Conservation (phyloP, 768 basidiomycete species). For the Suillus clintonianus region DNA sequence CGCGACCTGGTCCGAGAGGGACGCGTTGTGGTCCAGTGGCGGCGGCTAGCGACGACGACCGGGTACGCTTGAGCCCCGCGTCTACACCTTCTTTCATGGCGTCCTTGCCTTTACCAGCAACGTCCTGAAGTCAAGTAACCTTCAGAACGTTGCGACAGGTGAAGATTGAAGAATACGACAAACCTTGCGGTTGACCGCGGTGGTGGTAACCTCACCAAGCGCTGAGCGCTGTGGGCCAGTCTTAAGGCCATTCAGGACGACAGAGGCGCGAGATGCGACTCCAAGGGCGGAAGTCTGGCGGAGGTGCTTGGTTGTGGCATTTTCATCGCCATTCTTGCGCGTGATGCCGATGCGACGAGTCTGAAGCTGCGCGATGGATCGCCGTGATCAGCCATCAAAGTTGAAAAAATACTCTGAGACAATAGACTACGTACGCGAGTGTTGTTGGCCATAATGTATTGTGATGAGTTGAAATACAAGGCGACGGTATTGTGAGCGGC, state of each 20-base stretch:
- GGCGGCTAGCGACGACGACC: slow-evolving; percentile 66
- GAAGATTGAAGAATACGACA: slow-evolving; percentile 20
- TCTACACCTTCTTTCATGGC: slow-evolving; percentile 56
- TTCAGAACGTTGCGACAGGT: background rate
- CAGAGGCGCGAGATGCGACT: slow-evolving; percentile 52
- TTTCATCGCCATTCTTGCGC: slow-evolving; percentile 78
- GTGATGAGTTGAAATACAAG: slow-evolving; percentile 24
- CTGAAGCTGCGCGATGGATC: slow-evolving; percentile 50
- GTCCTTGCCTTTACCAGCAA: slow-evolving; percentile 58
- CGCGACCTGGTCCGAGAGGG: slow-evolving; percentile 62
- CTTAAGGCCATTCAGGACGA: slow-evolving; percentile 48
- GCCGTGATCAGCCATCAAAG: slow-evolving; percentile 4
- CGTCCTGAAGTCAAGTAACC: slow-evolving; percentile 38
- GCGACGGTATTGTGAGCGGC: slow-evolving; percentile 16
- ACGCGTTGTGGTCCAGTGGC: slow-evolving; percentile 68
- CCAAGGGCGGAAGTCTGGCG: slow-evolving; percentile 57
- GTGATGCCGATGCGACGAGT: slow-evolving; percentile 67
- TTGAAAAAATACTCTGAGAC: slow-evolving; percentile 16
- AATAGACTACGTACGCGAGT: slow-evolving; percentile 47
- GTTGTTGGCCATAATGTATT: slow-evolving; percentile 56
- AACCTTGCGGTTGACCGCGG: slow-evolving; percentile 78
- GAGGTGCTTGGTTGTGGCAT: slow-evolving; percentile 66
- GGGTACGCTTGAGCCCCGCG: slow-evolving; percentile 55
- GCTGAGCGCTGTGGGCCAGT: slow-evolving; percentile 64
- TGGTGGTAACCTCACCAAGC: slow-evolving; percentile 79